Evolutionary conservation across 2,329 filamentous ascomycete genomes (phyloP).

Genomic region (Neonectria magnoliae): DNA sequence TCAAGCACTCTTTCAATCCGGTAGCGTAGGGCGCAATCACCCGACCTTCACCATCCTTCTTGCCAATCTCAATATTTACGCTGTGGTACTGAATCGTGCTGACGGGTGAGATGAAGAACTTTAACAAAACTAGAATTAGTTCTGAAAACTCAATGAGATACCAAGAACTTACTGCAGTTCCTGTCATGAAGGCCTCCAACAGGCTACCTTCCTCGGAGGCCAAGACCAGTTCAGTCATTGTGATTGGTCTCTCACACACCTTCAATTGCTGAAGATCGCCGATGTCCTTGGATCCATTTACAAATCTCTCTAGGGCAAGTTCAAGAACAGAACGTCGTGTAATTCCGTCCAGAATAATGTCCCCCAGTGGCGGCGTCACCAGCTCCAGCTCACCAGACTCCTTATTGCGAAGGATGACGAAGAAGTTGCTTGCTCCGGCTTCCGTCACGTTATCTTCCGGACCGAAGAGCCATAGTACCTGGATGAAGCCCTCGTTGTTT

Average conservation of each 20-base stretch:
- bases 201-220: constrained; percentile 2
- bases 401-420: constrained; percentile 61
- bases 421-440: constrained; percentile 71
- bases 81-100: neutral
- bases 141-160: no score
- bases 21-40: neutral
- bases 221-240: constrained; percentile 4
- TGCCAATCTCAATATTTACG: neutral
- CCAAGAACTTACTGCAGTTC: constrained; percentile 10
- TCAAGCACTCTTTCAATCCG: neutral
- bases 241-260: neutral
- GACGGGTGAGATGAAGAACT: neutral
- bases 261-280: neutral
- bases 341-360: neutral
- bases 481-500: constrained; percentile 62
- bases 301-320: neutral
- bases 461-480: constrained; percentile 72
- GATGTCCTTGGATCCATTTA: neutral
- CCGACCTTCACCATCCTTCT: neutral
- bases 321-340: constrained; percentile 5
- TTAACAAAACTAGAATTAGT: neutral
- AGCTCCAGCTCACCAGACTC: neutral
- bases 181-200: constrained; percentile 2
- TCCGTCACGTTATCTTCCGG: constrained; percentile 66
- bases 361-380: neutral